phyloP scores from a whole-genome alignment of 495 filamentous ascomycete species.

The Aspergillus indologenus region DNA sequence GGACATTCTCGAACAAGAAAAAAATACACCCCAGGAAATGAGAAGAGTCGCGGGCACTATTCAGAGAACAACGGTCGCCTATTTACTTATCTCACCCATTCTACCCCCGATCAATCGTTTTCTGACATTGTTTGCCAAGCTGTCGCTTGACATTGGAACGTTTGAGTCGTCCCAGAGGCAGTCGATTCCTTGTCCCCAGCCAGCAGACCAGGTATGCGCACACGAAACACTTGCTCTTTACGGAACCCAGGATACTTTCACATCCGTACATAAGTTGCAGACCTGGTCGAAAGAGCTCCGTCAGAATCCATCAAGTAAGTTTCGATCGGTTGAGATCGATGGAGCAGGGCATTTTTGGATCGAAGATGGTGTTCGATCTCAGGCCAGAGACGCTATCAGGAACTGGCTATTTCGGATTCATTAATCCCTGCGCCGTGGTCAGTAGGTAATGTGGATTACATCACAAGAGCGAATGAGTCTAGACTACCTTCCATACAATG shows the following conservation, averaged over 20 bases:
- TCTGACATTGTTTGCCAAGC: constrained; percentile 50
- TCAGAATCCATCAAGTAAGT: constrained; percentile 35
- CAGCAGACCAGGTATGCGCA: constrained; percentile 51
- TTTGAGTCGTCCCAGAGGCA: constrained; percentile 22
- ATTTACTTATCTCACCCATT: constrained; percentile 79
- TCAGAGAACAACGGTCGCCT: constrained; percentile 45
- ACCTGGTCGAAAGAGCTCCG: constrained; percentile 65
- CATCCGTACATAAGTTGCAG: constrained; percentile 62
- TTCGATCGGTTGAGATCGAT: constrained; percentile 55
- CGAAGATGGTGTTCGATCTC: constrained; percentile 57
- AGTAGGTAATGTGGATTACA: not conserved
- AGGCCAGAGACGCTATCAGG: constrained; percentile 47
- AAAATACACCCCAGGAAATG: not conserved
- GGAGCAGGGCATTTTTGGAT: constrained; percentile 84
- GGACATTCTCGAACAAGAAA: not conserved
- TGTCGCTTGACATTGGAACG: constrained; percentile 30
- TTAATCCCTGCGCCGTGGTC: constrained; percentile 14
- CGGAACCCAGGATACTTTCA: constrained; percentile 77
- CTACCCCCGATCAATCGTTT: constrained; percentile 60
- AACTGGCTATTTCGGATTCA: constrained; percentile 38
- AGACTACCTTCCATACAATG: not conserved
- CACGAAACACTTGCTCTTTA: constrained; percentile 70
- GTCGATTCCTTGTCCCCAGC: constrained; percentile 34
- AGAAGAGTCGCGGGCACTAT: constrained; percentile 14
- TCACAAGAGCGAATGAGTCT: not conserved